These are phyloP conservation scores for Adenanthera pavonina DNA, from an alignment of 306 rosid genomes.

Conservation along the genomic window DNA sequence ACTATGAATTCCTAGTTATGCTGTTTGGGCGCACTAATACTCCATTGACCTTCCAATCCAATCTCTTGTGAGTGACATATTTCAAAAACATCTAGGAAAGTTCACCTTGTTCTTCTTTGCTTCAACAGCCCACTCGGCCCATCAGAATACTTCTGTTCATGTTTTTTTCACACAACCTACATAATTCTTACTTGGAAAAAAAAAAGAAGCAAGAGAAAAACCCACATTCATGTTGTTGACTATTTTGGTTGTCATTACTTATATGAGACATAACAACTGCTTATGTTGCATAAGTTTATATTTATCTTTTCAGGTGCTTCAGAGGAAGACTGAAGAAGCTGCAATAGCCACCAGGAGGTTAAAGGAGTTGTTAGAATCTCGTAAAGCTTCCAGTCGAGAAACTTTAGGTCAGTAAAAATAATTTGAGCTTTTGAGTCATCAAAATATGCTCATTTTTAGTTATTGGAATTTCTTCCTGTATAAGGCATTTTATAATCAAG, in stretches of 20 bases:
- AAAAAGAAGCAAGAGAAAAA: conserved; percentile 9
- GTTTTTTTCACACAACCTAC: not conserved
- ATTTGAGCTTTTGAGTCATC: conserved; percentile 19
- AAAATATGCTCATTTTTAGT: not conserved
- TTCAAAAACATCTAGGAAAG: too few relatives aligned
- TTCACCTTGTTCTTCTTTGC: too few relatives aligned
- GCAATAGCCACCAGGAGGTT: conserved; percentile 99
- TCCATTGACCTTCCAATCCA: too few relatives aligned
- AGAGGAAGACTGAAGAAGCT: conserved; percentile 99
- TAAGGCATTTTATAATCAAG: conserved; percentile 9
- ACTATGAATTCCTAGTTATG: too few relatives aligned
- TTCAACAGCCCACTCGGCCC: too few relatives aligned
- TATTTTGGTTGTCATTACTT: conserved; percentile 33
- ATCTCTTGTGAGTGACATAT: too few relatives aligned
- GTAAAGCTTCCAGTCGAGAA: conserved; percentile 89
- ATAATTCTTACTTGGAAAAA: not conserved
- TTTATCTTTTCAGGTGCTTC: conserved; percentile 80
- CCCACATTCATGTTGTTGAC: conserved; percentile 18
- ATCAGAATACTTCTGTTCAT: not conserved
- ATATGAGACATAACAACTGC: not conserved
- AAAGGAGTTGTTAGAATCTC: conserved; percentile 97
- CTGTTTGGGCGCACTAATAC: too few relatives aligned
- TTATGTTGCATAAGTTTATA: not conserved
- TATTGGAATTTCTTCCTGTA: not conserved
- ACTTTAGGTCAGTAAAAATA: conserved; percentile 59